Base-by-base conservation (phyloP, 768 basidiomycete genomes). In the Pisolithus albus region DNA sequence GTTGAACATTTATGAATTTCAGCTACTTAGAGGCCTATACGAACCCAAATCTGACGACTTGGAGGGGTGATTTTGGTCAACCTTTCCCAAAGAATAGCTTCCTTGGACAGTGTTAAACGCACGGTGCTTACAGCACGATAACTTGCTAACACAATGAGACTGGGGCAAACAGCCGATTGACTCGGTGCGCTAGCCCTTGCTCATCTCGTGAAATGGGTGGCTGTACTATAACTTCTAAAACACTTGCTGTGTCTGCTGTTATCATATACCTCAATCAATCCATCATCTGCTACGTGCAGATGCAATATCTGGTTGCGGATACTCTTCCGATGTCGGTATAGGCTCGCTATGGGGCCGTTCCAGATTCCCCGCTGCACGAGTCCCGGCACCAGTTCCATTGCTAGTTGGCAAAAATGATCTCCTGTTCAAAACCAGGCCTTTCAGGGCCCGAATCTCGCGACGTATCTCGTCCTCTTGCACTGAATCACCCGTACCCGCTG, bases 401-500 rank as follows among this genome's bases (percentile, higher is more conserved):
- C 23, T 37, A 4, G 42, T 41, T 24, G 59, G 54, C 9, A 58
- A 44, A 48, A 60, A 62, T 13, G 72, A 75, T 56, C 60, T 81
- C 82, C 88, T 72, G 63, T 87, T 91, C 41, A 91, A 70, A 44
- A 86, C 86, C 19, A 90, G 75, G 8, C 88, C 87, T 60, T 90
- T 91, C 59, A 91, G 66, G 11, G 85, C 83, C 51, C 85, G 74
- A 42, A 91, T 84, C 61, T 91, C 88, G 53, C 81, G 75, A 52
- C 79, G 76, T 11, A 89, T 63, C 50, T 88, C 87, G 57, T 89
- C 88, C 62, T 82, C 83, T 42, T 80, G 72, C 2, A 76, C 28
- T 16, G 64, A 61, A 46, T 54, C 56, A 50, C 55, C 55, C 4
- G 57, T 16, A 2, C 60, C 67, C 41, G 52, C 52, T 18, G 34